Conservation (phyloP, 2,329 filamentous ascomycete species). For the Truncatella angustata region DNA sequence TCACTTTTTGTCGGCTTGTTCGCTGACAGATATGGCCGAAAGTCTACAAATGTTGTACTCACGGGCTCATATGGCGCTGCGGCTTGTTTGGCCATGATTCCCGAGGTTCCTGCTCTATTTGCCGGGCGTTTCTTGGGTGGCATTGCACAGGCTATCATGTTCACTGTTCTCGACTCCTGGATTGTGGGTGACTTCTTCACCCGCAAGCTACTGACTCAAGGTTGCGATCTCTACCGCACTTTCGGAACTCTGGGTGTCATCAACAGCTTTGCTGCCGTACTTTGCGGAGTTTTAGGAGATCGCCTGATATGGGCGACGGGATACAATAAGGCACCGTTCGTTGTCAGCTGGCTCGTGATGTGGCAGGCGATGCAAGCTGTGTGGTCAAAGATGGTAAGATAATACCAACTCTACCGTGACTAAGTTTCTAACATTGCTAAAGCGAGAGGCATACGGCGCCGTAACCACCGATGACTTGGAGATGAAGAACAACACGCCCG, state of each 20-base stretch:
- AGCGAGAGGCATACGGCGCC: constrained; percentile 26
- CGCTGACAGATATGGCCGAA: constrained; percentile 46
- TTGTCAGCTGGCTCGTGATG: constrained; percentile 42
- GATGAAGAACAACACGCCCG: constrained; percentile 10
- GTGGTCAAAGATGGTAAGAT: constrained; percentile 44
- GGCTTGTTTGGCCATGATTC: constrained; percentile 49
- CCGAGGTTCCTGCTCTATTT: constrained; percentile 43
- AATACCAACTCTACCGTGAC: not conserved
- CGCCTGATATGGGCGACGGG: constrained; percentile 45
- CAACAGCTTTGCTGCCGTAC: constrained; percentile 55
- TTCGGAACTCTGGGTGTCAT: constrained; percentile 52
- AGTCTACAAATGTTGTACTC: constrained; percentile 50
- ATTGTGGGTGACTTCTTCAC: constrained; percentile 55
- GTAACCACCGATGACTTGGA: constrained; percentile 11
- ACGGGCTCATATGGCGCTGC: constrained; percentile 51
- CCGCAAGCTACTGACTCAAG: constrained; percentile 39
- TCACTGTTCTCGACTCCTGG: constrained; percentile 60
- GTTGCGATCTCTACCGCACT: constrained; percentile 35
- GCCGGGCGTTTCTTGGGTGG: constrained; percentile 54
- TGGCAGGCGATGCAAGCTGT: constrained; percentile 44
- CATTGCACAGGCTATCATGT: constrained; percentile 55
- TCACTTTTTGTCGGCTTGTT: constrained; percentile 37
- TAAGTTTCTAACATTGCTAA: not conserved
- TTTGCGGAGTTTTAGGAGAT: constrained; percentile 51
- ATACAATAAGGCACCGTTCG: constrained; percentile 52